These are phyloP conservation scores for Solanum hybrid DNA, from an alignment of 305 asterid species.

Conservation along the genomic window DNA sequence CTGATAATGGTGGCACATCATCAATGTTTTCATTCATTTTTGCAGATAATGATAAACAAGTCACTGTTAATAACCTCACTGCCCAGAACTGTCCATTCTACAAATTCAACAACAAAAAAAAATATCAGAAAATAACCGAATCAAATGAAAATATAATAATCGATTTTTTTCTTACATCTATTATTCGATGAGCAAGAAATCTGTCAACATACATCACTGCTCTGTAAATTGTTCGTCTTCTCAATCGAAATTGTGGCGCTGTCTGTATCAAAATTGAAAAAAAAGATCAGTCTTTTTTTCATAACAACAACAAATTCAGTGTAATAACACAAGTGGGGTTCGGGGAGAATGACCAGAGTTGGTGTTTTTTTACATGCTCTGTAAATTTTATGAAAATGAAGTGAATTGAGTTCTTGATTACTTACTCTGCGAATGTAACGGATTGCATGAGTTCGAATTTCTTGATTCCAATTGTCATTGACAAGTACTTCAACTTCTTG, in stretches of 20 bases:
- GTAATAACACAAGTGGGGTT: too few species aligned
- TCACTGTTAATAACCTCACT: constrained; percentile 21
- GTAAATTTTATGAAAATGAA: neutral
- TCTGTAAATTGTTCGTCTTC: constrained; percentile 29
- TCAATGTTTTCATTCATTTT: constrained; percentile 42
- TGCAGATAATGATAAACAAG: constrained; percentile 60
- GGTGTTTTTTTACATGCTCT: neutral
- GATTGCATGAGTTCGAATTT: neutral
- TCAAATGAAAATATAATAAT: neutral
- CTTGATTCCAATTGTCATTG: neutral
- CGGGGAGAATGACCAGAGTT: neutral
- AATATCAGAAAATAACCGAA: neutral
- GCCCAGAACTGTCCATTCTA: constrained; percentile 40
- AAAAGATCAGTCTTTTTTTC: neutral
- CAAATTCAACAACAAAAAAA: neutral
- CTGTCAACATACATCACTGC: constrained; percentile 38
- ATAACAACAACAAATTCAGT: neutral
- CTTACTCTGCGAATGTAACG: neutral
- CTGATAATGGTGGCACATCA: constrained; percentile 27
- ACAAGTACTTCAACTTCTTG: neutral
- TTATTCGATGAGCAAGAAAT: constrained; percentile 26
- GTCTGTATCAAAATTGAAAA: neutral
- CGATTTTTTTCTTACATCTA: constrained; percentile 18
- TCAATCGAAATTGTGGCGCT: constrained; percentile 26
- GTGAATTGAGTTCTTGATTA: neutral